Evolutionary conservation across 2,329 filamentous ascomycete species (phyloP).

Genomic region (Xylariaceae sp.): DNA sequence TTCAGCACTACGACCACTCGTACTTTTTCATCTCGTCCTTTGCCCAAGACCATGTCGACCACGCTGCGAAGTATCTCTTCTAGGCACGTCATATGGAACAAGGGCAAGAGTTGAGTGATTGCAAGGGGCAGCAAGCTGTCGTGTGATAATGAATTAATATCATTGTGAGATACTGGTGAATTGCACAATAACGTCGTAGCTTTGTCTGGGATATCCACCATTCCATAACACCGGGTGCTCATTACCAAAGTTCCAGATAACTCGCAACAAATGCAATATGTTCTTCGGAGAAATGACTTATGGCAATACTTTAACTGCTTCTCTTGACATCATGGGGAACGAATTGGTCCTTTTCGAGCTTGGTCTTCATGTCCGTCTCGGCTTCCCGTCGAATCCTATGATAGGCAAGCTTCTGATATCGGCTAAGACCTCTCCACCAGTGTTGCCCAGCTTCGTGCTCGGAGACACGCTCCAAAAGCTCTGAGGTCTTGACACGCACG

Average conservation of each 20-base stretch:
- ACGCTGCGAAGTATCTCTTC: constrained; percentile 81
- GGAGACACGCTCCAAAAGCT: constrained; percentile 75
- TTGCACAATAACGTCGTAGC: too few relatives aligned
- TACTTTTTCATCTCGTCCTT: constrained; percentile 97
- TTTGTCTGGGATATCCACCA: too few relatives aligned
- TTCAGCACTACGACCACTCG: constrained; percentile 88
- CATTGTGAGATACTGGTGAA: too few relatives aligned
- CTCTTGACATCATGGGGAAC: constrained; percentile 42
- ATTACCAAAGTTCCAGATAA: too few relatives aligned
- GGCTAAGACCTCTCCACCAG: constrained; percentile 82
- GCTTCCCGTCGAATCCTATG: constrained; percentile 69
- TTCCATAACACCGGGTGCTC: too few relatives aligned
- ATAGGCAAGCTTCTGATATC: constrained; percentile 85
- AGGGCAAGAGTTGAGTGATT: not conserved
- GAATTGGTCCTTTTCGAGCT: constrained; percentile 43
- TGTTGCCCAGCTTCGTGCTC: constrained; percentile 88
- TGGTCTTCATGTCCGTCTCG: constrained; percentile 48
- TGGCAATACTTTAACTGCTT: constrained; percentile 38
- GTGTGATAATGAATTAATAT: too few relatives aligned
- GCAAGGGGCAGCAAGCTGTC: too few relatives aligned
- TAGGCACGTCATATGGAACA: constrained; percentile 1
- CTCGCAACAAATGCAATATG: too few relatives aligned
- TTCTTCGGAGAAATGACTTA: too few relatives aligned
- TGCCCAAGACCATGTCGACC: constrained; percentile 82
- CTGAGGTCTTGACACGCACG: constrained; percentile 72